Percentiles rank a stretch among this genome's conserved stretches.
Evolutionary conservation across 1,284 basidiomycete genomes (phyloP).

Genomic region (Cutaneotrichosporon sp.): DNA sequence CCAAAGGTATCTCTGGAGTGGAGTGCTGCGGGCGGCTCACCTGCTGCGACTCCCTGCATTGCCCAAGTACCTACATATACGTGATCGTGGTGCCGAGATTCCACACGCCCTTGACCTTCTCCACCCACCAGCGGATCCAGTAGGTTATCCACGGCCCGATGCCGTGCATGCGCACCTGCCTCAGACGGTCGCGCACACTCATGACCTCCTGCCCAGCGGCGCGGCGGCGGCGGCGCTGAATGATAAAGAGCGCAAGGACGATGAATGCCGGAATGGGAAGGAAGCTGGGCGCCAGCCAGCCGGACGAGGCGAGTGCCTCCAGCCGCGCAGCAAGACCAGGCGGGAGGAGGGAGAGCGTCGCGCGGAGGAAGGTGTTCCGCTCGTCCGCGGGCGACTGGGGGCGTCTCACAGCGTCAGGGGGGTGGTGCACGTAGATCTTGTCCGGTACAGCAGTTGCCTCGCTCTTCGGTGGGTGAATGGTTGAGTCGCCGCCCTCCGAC

Average conservation of each 20-base stretch:
- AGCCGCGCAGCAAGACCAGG: constrained; percentile 5
- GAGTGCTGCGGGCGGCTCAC: too few relatives aligned
- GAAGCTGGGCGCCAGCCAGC: constrained; percentile 7
- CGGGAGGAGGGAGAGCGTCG: constrained; percentile 10
- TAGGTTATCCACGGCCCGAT: constrained; percentile 25
- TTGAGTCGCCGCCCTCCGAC: constrained; percentile 9
- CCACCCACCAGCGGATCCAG: constrained; percentile 39
- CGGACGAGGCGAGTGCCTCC: constrained; percentile 11
- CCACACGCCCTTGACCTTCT: constrained; percentile 41
- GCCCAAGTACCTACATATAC: constrained; percentile 26
- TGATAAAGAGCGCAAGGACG: constrained; percentile 8
- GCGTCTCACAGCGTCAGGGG: background rate
- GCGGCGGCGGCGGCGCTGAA: constrained; percentile 9
- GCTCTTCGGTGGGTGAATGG: constrained; percentile 7
- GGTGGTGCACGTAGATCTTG: constrained; percentile 11
- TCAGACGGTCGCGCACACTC: constrained; percentile 15
- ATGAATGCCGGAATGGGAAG: constrained; percentile 13
- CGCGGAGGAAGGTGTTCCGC: background rate
- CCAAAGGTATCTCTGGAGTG: too few relatives aligned
- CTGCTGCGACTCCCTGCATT: background rate
- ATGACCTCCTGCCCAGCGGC: background rate
- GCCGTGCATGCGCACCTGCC: constrained; percentile 11
- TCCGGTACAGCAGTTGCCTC: constrained; percentile 7
- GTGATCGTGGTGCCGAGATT: constrained; percentile 44
- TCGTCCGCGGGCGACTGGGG: background rate